Base-by-base conservation (phyloP, 2,329 filamentous ascomycete genomes). In the Rutstroemia sp. region DNA sequence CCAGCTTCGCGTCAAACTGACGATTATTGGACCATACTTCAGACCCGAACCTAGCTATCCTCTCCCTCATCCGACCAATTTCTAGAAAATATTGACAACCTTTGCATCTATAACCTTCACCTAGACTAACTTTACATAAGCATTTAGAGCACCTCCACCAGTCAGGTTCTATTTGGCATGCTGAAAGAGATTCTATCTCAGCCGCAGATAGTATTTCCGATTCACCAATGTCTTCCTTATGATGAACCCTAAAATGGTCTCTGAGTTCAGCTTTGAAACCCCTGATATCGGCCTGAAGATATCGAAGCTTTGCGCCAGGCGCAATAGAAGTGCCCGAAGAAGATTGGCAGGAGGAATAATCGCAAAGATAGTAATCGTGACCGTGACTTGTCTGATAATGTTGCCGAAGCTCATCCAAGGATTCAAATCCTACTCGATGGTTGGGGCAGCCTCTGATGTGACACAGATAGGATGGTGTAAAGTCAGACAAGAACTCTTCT, bases 311-410 rank as follows among this genome's bases (percentile, higher is more conserved):
- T 5, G 23, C 14, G 3, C 47, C 19, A n/a, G 39, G 17, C 5
- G 9, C 3, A 4, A 3, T 46, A 5, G 54, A 47, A 46, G 54
- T 12, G 2, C 47, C 40, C 2, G n/a, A 45, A 3, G 51, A 36
- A 16, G 39, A 51, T 25, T 56, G 54, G 8, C 54, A 56, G 4
- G 47, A 34, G 12, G 39, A 5, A 46, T 51, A 46, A 2, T 56
- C 54, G 2, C 54, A 56, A 5, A 56, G 19, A 45, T 39, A 8
- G 7, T 51, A 46, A 10, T n/a, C 4, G 44, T 45, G 17, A 3
- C 27, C 40, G 16, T 56, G 48, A 2, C 4, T 8, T 2, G 6
- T 9, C 2, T 10, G 16, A 38, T 50, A 56, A 27, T 56, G 47
- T 17, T 30, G 17, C 9, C 34, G 25, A 8, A 51, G 38, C 12